A percentile compares a stretch with the other conserved stretches of the same genome.
These are phyloP conservation scores for Plenodomus tracheiphilus DNA, from an alignment of 2,329 filamentous ascomycete species.

Conservation along the genomic window DNA sequence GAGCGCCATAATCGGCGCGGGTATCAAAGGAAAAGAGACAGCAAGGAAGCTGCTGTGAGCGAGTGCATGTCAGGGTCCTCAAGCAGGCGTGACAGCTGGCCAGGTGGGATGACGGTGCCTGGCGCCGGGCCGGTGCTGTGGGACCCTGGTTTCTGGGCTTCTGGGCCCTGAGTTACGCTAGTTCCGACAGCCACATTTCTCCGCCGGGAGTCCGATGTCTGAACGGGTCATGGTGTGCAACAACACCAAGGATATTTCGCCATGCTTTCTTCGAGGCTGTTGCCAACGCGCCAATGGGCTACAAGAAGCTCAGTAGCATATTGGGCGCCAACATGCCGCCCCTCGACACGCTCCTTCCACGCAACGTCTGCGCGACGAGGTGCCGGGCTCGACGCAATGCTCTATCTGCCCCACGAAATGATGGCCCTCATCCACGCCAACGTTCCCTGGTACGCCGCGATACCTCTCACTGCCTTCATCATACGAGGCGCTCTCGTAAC, in stretches of 20 bases:
- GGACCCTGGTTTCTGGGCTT: conserved; percentile 19
- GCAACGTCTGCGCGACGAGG: conserved; percentile 46
- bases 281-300: conserved; percentile 32
- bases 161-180: no score
- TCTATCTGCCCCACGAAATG: conserved; percentile 51
- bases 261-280: conserved; percentile 29
- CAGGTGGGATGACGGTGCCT: conserved; percentile 35
- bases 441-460: conserved; percentile 58
- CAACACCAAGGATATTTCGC: conserved; percentile 10
- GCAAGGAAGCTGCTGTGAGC: background rate
- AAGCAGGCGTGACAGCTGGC: conserved; percentile 16
- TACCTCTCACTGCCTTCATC: conserved; percentile 59
- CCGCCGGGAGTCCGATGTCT: conserved; percentile 17
- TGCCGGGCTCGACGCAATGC: conserved; percentile 48
- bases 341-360: conserved; percentile 53
- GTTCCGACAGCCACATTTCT: background rate
- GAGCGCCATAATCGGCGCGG: conserved; percentile 28
- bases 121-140: conserved; percentile 20
- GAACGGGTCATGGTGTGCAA: background rate
- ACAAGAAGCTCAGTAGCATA: conserved; percentile 6
- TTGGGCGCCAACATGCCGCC: conserved; percentile 1
- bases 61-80: background rate
- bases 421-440: conserved; percentile 57
- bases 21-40: conserved; percentile 13
- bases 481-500: conserved; percentile 54